Conservation (phyloP, 768 basidiomycete genomes). For the Saitozyma podzolica region DNA sequence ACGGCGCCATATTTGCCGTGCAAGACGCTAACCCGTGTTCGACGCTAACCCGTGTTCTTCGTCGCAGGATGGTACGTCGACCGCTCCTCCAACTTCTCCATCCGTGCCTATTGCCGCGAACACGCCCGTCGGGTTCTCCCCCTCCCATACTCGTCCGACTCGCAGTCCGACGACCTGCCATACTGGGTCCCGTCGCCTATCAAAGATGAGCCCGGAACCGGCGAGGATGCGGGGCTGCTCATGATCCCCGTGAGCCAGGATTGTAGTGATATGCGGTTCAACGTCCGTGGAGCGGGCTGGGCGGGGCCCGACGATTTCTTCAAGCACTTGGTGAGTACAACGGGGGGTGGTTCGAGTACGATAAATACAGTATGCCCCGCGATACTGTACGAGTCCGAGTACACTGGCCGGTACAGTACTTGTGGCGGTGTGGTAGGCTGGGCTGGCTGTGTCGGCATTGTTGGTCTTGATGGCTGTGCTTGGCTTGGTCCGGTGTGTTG, state of each 20-base stretch:
- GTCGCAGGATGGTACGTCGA: slow-evolving; percentile 31
- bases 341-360: too few relatives aligned
- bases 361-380: too few relatives aligned
- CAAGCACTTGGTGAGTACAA: slow-evolving; percentile 20
- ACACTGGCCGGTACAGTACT: too few relatives aligned
- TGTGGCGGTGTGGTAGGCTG: too few relatives aligned
- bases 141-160: slow-evolving; percentile 33
- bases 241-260: slow-evolving; percentile 32
- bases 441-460: too few relatives aligned
- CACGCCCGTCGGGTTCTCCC: slow-evolving; percentile 24
- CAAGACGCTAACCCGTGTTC: neutral
- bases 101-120: slow-evolving; percentile 19
- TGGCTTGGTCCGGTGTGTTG: too few relatives aligned
- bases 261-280: slow-evolving; percentile 20
- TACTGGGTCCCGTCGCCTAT: slow-evolving; percentile 21
- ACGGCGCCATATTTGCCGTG: neutral
- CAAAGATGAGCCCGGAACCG: neutral
- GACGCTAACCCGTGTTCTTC: too few relatives aligned
- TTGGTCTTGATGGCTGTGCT: too few relatives aligned
- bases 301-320: slow-evolving; percentile 33
- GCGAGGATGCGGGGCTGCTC: slow-evolving; percentile 14
- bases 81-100: slow-evolving; percentile 22
- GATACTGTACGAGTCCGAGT: too few relatives aligned
- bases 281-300: slow-evolving; percentile 28
- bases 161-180: slow-evolving; percentile 24